These are phyloP conservation scores for Populus trichocarpa DNA, from an alignment of 441 rosid genomes.

Conservation along the genomic window DNA sequence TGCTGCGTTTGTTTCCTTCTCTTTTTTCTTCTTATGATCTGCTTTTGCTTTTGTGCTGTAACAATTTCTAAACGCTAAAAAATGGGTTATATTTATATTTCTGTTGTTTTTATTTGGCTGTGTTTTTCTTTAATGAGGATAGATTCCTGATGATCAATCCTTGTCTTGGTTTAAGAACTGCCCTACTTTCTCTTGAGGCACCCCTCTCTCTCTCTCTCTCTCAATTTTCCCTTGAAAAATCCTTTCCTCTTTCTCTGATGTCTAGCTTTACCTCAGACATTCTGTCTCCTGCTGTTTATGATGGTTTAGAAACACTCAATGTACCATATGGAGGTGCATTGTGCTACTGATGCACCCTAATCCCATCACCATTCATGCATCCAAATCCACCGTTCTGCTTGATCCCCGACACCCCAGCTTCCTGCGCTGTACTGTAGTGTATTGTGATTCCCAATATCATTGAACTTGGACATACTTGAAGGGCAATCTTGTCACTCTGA, in stretches of 20 bases:
- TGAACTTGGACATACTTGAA: not conserved
- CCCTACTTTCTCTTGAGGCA: conserved; percentile 26
- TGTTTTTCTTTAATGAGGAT: conserved; percentile 7
- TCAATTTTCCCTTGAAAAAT: conserved; percentile 2
- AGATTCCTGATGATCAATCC: conserved; percentile 19
- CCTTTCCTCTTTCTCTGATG: conserved; percentile 4
- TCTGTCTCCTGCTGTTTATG: conserved; percentile 31
- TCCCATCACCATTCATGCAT: conserved; percentile 20
- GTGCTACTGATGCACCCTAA: conserved; percentile 3
- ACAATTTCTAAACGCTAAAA: not conserved
- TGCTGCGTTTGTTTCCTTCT: not conserved
- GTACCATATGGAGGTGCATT: not conserved
- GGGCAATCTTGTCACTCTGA: not conserved
- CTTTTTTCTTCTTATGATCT: not conserved
- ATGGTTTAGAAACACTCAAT: not conserved
- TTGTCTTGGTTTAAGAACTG: conserved; percentile 27
- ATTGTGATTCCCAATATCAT: not conserved
- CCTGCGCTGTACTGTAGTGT: not conserved
- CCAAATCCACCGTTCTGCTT: not conserved
- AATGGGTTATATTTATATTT: not conserved
- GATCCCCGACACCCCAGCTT: conserved; percentile 1
- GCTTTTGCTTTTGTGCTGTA: not conserved
- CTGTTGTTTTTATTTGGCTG: not conserved
- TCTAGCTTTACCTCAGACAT: conserved; percentile 30
- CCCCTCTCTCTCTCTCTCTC: conserved; percentile 2